These are phyloP conservation scores for Melanomma pulvis-pyrius DNA, from an alignment of 495 filamentous ascomycete genomes.

Conservation along the genomic window DNA sequence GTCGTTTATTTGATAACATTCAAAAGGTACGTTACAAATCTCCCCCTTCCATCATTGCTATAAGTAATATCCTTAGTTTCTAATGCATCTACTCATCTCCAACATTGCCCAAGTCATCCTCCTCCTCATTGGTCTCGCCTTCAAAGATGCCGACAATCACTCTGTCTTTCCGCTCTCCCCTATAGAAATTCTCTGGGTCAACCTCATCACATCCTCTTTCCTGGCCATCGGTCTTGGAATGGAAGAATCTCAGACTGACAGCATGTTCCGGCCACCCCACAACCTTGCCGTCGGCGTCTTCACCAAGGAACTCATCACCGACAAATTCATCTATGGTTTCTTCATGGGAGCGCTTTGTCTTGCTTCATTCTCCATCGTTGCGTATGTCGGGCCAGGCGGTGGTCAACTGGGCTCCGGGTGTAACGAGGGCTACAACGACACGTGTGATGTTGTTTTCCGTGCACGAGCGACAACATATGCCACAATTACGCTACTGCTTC, in stretches of 20 bases:
- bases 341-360: conserved; percentile 71
- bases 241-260: conserved; percentile 64
- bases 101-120: conserved; percentile 78
- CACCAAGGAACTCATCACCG: conserved; percentile 66
- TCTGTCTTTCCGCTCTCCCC: conserved; percentile 77
- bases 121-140: conserved; percentile 70
- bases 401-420: conserved; percentile 66
- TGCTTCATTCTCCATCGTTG: conserved; percentile 66
- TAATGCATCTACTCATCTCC: conserved; percentile 70
- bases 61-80: conserved; percentile 55
- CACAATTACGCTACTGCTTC: conserved; percentile 70
- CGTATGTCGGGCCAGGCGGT: conserved; percentile 62
- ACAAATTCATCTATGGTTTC: conserved; percentile 73
- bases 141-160: conserved; percentile 63
- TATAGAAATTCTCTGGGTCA: conserved; percentile 76
- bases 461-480: conserved; percentile 76
- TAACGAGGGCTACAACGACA: conserved; percentile 59
- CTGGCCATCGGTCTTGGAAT: conserved; percentile 72
- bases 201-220: conserved; percentile 75
- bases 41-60: conserved; percentile 3
- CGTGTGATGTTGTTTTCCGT: conserved; percentile 67
- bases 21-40: conserved; percentile 52
- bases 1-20: conserved; percentile 78
- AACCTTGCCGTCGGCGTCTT: conserved; percentile 68
- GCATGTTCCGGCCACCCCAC: conserved; percentile 74